Base-by-base conservation (phyloP, 305 asterid genomes). In the Rubia tinctorum region DNA sequence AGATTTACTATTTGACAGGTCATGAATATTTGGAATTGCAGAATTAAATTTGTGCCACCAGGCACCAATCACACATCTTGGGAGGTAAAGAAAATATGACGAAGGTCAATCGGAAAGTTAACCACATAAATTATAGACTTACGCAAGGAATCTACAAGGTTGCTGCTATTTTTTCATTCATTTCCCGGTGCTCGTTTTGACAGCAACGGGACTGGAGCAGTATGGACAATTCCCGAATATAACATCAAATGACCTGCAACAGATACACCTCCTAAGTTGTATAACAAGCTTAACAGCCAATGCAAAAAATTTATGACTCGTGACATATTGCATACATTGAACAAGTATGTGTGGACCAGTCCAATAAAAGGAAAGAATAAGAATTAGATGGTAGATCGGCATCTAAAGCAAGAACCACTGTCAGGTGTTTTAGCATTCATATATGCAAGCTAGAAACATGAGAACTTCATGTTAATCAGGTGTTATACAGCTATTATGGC, bases 191-290 rank as follows among this genome's bases (percentile, higher is more conserved):
- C 86, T 79, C 66, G 83, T 81, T 82, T 83, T 86, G 87, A 92
- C 88, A 72, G 97, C 96, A 71, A 90, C 80, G 17, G 98, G 96
- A 75, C 87, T 95, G 64, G 92, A 92, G 81, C 98, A 90, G 83
- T 90, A 92, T 51, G 98, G 98, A 75, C 97, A 92, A 79, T 83
- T 90, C 53, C 98, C 98, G 47, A 90, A 92, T 71, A 90, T 82
- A 75, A 89, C 89, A 81, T 87, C 94, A 55, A 90, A 92, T 78
- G 97, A 92, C 90, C 97, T 92, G 78, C 70, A 81, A 80, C 27
- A 79, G 70, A 72, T 62, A 63, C 15, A 69, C 56, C 18, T 51
- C 59, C 63, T 44, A 72, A 22, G 49, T 58, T 66, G 51, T 55
- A 30, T 67, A 61, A 56, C 11, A 39, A 7, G 66, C 4, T 34